Evolutionary conservation across 1,139 yeast genomes (phyloP), one percentile per base, ranked within the genome.

Genomic region (Taphrina flavorubra): DNA sequence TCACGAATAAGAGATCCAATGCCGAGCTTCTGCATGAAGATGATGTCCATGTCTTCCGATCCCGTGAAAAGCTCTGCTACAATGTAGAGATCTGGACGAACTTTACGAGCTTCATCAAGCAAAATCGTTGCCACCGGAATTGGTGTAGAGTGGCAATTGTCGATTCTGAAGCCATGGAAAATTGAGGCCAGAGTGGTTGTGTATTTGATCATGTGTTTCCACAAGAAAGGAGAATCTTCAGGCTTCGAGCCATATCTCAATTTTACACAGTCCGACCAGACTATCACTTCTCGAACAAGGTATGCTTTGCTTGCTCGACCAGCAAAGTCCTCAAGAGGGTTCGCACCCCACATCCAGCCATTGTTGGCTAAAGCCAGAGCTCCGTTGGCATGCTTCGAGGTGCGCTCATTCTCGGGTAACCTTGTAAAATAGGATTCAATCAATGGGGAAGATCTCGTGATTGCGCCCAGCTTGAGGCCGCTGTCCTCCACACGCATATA

Each of bases 301-400:
- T 94, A 94, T 1, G 96, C 94, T 75, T 86, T 88, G 11, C 96
- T 86, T 70, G 86, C 74, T 44, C 82, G 79, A 0, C 97, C 89
- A 0, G 98, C 99, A 82, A 92, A 94, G 77, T 94, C 98, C 6
- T 91, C 88, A 71, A 92, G 79, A 1, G 98, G 97, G 74, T 92
- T 88, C 14, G 97, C 97, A 68, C 92, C 94, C 99, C 99, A 94
- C 69, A 94, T 92, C 98, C 98, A 94, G 57, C 99, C 99, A 76
- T 94, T 94, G 76, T 94, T 94, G 6, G 97, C 98, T 71, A 94
- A 80, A 0, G 92, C 90, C 55, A 77, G 73, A 80, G 86, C 86
- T 0, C 82, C 79, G 60, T 83, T 81, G 3, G 91, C 92, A 59
- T 83, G 80, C 0, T 77, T 75, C 11, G 79, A 82, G 36, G 72